phyloP scores from a whole-genome alignment of 1,284 basidiomycete genomes.

The Cutaneotrichosporon mucoides region DNA sequence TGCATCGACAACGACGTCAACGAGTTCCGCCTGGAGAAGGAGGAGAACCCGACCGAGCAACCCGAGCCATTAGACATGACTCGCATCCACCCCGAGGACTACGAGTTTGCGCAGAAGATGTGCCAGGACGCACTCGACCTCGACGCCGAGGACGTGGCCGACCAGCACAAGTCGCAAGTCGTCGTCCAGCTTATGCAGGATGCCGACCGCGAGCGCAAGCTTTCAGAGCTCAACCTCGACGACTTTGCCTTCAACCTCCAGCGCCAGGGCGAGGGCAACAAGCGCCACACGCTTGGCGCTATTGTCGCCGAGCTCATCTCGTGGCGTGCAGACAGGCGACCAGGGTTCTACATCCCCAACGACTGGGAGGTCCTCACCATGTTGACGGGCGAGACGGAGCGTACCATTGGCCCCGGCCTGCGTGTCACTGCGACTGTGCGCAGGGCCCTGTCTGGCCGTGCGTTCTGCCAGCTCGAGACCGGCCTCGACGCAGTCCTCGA shows the following conservation, averaged over 20 bases:
- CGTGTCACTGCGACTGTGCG: slow-evolving; percentile 74
- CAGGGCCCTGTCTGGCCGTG: slow-evolving; percentile 29
- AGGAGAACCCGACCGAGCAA: slow-evolving; percentile 59
- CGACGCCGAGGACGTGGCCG: slow-evolving; percentile 89
- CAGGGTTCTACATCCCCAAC: slow-evolving; percentile 62
- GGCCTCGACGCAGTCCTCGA: slow-evolving; percentile 84
- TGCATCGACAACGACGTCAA: slow-evolving; percentile 71
- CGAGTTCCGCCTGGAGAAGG: slow-evolving; percentile 48
- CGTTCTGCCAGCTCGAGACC: slow-evolving; percentile 64
- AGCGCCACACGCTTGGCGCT: slow-evolving; percentile 79
- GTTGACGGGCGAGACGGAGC: slow-evolving; percentile 86
- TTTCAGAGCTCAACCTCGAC: slow-evolving; percentile 88
- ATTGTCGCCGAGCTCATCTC: slow-evolving; percentile 84
- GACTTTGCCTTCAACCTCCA: slow-evolving; percentile 93
- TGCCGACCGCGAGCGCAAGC: slow-evolving; percentile 70
- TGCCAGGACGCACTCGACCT: slow-evolving; percentile 93
- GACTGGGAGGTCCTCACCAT: slow-evolving; percentile 86
- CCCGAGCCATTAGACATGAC: slow-evolving; percentile 93
- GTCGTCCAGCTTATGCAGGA: slow-evolving; percentile 86
- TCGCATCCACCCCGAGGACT: slow-evolving; percentile 96
- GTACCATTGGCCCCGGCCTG: slow-evolving; percentile 72
- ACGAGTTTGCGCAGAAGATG: slow-evolving; percentile 97
- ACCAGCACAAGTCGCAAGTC: slow-evolving; percentile 75
- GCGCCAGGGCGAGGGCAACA: slow-evolving; percentile 66
- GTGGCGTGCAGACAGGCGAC: slow-evolving; percentile 77